Evolutionary conservation across 179 eudicot genomes (phyloP).

Genomic region (Corrigiola litoralis): DNA sequence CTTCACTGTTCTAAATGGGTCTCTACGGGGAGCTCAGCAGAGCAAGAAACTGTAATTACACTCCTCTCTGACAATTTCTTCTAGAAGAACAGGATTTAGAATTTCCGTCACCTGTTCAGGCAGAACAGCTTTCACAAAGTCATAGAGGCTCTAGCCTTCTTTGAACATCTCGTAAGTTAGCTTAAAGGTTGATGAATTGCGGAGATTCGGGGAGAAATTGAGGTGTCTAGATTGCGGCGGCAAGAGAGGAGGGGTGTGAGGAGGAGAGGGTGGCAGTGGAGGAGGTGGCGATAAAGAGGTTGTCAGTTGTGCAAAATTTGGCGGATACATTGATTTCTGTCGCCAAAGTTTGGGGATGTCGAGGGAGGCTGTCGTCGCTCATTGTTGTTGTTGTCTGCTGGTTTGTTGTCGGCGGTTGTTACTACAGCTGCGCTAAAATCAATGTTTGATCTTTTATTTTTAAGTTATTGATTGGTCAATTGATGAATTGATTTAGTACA

Average conservation of each 20-base stretch:
- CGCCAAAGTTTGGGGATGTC: conserved; percentile 66
- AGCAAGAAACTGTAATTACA: not conserved
- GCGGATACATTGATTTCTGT: conserved; percentile 91
- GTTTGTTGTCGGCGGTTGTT: conserved; percentile 76
- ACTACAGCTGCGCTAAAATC: conserved; percentile 68
- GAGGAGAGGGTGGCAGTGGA: conserved; percentile 43
- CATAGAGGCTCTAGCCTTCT: conserved; percentile 1
- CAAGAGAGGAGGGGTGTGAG: conserved; percentile 35
- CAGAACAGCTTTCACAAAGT: conserved; percentile 7
- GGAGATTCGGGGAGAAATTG: conserved; percentile 41
- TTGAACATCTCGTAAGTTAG: conserved; percentile 14
- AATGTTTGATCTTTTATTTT: too few relatives aligned
- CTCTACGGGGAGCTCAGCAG: not conserved
- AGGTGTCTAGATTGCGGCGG: conserved; percentile 33
- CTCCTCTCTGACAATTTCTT: not conserved
- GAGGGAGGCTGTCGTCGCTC: conserved; percentile 59
- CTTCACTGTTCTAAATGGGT: not conserved
- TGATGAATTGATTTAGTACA: too few relatives aligned
- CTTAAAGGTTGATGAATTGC: conserved; percentile 58
- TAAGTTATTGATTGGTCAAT: too few relatives aligned
- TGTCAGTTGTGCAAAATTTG: conserved; percentile 77
- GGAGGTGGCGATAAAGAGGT: conserved; percentile 64
- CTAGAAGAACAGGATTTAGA: not conserved
- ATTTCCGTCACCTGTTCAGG: conserved; percentile 11
- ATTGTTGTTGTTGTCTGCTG: conserved; percentile 60